Conservation (phyloP, 805 yeast genomes). For the Huiozyma sinensis region DNA sequence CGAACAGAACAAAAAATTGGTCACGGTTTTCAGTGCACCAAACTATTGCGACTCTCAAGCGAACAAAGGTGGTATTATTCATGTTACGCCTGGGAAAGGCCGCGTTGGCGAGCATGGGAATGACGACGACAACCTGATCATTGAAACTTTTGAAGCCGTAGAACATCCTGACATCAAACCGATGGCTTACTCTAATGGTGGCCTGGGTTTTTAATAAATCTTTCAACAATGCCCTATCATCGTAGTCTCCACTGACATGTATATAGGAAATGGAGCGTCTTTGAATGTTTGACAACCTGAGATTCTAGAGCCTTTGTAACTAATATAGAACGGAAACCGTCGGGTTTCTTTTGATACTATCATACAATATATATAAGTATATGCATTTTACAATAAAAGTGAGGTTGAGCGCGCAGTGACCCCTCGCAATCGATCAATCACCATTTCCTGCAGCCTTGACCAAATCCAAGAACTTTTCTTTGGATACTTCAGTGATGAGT, state of each 20-base stretch:
- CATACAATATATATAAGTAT: background rate
- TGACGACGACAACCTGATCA: conserved; percentile 39
- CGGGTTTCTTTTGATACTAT: background rate
- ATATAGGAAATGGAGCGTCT: background rate
- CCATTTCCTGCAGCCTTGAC: conserved; percentile 66
- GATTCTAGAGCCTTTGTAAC: too few relatives aligned
- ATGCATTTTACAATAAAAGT: background rate
- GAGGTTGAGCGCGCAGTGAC: background rate
- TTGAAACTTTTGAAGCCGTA: conserved; percentile 63
- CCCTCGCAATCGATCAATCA: background rate
- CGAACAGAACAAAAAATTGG: conserved; percentile 77
- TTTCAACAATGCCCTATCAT: background rate
- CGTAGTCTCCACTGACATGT: background rate
- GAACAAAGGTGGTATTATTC: conserved; percentile 81
- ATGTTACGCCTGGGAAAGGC: conserved; percentile 38
- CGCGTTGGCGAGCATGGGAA: conserved; percentile 31
- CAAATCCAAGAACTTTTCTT: conserved; percentile 80
- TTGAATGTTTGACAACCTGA: too few relatives aligned
- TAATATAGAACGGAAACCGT: too few relatives aligned
- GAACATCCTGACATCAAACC: conserved; percentile 88
- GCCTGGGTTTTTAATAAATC: conserved; percentile 25
- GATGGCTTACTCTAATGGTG: conserved; percentile 74
- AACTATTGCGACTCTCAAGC: conserved; percentile 92
- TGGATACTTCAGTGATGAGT: conserved; percentile 66
- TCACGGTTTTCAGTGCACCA: conserved; percentile 97